Percentiles rank a stretch among this genome's conserved stretches.
phyloP scores from a whole-genome alignment of 1,139 yeast genomes.

The Torulaspora globosa region DNA sequence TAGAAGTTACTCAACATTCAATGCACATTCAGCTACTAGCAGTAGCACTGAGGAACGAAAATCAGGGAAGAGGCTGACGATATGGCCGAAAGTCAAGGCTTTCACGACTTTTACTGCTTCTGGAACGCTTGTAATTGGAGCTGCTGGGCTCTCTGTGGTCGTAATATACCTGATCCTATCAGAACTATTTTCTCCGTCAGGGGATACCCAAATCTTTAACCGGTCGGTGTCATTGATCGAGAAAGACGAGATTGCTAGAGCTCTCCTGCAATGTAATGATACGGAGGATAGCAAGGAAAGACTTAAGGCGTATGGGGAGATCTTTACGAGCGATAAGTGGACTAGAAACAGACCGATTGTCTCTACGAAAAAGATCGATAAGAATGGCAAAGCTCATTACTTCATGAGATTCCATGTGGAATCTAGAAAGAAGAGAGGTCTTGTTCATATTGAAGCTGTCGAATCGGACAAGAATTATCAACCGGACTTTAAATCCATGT shows the following conservation, averaged over 20 bases:
- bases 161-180: conserved; percentile 73
- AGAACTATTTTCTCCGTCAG: conserved; percentile 81
- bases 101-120: conserved; percentile 61
- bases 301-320: conserved; percentile 81
- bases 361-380: conserved; percentile 51
- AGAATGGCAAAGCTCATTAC: conserved; percentile 74
- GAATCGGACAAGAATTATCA: conserved; percentile 57
- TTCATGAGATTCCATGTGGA: conserved; percentile 86
- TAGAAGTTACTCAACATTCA: conserved; percentile 17
- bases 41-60: conserved; percentile 7
- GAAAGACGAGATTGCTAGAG: conserved; percentile 57
- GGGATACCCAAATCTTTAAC: conserved; percentile 86
- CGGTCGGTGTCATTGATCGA: conserved; percentile 76
- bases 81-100: conserved; percentile 45
- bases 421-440: conserved; percentile 55
- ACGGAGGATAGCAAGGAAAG: conserved; percentile 45
- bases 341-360: conserved; percentile 82
- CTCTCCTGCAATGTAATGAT: conserved; percentile 49
- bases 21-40: conserved; percentile 11
- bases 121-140: conserved; percentile 59
- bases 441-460: conserved; percentile 74
- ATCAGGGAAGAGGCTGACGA: conserved; percentile 24
- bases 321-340: conserved; percentile 65
- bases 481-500: conserved; percentile 70
- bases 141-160: conserved; percentile 60